A percentile compares a stretch with the other conserved stretches of the same genome.
These are phyloP conservation scores for Filobasidium uniguttulatum DNA, from an alignment of 1,284 basidiomycete species.

Conservation along the genomic window DNA sequence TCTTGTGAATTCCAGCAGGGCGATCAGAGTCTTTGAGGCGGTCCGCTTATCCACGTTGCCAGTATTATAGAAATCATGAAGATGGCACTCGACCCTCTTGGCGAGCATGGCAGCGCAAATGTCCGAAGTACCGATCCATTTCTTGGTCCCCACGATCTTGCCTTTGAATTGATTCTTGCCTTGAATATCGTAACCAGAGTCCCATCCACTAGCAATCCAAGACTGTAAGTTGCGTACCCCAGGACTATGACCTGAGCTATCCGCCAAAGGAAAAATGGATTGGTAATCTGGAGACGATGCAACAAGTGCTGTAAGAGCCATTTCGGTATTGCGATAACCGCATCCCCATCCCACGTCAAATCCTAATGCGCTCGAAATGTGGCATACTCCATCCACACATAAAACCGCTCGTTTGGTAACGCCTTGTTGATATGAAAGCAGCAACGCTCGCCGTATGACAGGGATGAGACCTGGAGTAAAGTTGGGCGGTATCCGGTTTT, in stretches of 20 bases:
- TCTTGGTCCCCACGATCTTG: constrained; percentile 49
- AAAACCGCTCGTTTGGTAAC: constrained; percentile 49
- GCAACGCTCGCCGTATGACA: constrained; percentile 44
- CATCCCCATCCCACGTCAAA: constrained; percentile 44
- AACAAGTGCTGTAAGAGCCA: constrained; percentile 61
- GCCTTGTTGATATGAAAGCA: constrained; percentile 45
- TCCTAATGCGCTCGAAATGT: constrained; percentile 52
- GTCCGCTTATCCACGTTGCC: constrained; percentile 1
- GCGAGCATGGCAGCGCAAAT: constrained; percentile 32
- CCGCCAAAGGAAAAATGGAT: constrained; percentile 16
- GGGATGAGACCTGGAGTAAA: not conserved
- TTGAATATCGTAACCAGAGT: constrained; percentile 53
- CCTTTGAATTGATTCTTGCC: constrained; percentile 50
- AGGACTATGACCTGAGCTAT: constrained; percentile 40
- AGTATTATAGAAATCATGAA: constrained; percentile 33
- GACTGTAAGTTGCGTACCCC: constrained; percentile 57
- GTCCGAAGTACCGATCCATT: constrained; percentile 54
- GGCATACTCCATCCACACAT: constrained; percentile 49
- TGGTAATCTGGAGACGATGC: constrained; percentile 25
- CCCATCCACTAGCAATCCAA: constrained; percentile 71
- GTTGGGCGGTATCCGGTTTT: not conserved
- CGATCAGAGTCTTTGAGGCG: not conserved
- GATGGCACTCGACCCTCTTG: constrained; percentile 44
- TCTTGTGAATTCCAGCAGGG: not conserved
- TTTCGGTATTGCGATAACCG: constrained; percentile 69